Evolutionary conservation across 495 filamentous ascomycete species (phyloP).

Genomic region (Pseudevernia furfuracea): DNA sequence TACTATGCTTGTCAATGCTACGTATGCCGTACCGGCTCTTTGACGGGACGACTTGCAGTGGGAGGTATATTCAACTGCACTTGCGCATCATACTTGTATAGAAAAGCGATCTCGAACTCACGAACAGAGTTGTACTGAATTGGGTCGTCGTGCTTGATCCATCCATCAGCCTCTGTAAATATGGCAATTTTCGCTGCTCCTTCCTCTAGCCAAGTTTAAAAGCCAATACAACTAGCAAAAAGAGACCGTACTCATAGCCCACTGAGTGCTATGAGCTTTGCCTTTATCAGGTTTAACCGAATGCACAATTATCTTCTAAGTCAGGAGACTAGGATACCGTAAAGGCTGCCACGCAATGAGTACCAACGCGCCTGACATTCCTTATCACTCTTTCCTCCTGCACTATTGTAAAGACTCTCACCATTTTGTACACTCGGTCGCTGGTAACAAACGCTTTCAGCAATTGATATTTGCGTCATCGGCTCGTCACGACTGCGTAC

Average conservation of each 20-base stretch:
- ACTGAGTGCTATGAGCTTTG: not conserved
- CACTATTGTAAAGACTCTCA: not conserved
- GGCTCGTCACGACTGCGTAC: no score
- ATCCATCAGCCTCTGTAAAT: not conserved
- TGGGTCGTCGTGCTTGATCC: not conserved
- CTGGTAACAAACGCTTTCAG: not conserved
- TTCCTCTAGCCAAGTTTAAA: not conserved
- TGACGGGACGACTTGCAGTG: not conserved
- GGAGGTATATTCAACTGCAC: not conserved
- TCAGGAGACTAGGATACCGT: not conserved
- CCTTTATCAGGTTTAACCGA: not conserved
- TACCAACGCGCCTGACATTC: not conserved
- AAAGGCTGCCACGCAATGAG: not conserved
- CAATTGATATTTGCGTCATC: no score
- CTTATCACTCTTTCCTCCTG: not conserved
- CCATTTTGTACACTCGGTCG: not conserved
- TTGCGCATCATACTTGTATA: not conserved
- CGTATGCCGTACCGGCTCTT: not conserved
- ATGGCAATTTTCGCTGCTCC: not conserved
- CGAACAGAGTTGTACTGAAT: not conserved
- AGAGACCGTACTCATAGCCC: not conserved
- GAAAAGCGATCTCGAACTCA: not conserved
- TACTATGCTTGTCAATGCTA: slow-evolving; percentile 2
- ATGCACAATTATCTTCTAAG: not conserved
- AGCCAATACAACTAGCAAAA: not conserved